phyloP scores from a whole-genome alignment of 1,284 basidiomycete species.

The Austropuccinia psidii region DNA sequence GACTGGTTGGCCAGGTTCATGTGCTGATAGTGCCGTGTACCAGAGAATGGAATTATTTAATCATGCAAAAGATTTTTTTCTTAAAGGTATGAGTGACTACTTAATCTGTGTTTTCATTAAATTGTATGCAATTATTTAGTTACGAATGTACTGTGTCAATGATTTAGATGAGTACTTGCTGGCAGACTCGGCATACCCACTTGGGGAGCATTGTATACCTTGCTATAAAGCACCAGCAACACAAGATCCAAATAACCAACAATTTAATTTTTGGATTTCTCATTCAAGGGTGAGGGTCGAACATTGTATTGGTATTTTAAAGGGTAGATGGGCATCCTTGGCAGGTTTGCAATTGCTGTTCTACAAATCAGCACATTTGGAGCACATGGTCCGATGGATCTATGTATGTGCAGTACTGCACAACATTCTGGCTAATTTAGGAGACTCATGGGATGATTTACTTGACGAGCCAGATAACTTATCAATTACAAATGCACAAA shows the following conservation, averaged over 20 bases:
- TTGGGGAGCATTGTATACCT: not conserved
- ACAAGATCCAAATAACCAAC: not conserved
- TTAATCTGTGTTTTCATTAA: no score
- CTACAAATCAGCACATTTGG: not conserved
- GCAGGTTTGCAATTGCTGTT: not conserved
- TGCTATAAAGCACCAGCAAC: conserved; percentile 2
- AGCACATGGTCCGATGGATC: not conserved
- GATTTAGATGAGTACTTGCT: not conserved
- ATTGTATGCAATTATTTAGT: no score
- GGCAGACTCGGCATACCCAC: conserved; percentile 5
- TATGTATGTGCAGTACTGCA: not conserved
- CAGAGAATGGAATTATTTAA: not conserved
- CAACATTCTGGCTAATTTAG: not conserved
- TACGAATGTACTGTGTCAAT: no score
- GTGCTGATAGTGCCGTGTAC: not conserved
- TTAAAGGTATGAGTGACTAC: no score
- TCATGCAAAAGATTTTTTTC: not conserved
- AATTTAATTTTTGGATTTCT: not conserved
- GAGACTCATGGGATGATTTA: conserved; percentile 3
- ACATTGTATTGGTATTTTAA: conserved; percentile 15
- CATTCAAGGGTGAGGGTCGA: not conserved
- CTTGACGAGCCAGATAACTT: no score
- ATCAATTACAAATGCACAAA: no score
- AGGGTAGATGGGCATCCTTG: conserved; percentile 5
- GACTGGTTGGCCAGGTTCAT: conserved; percentile 20